A percentile compares a stretch with the other conserved stretches of the same genome.
Conservation (phyloP, 2,329 filamentous ascomycete genomes). For the Trichoderma asperellum region DNA sequence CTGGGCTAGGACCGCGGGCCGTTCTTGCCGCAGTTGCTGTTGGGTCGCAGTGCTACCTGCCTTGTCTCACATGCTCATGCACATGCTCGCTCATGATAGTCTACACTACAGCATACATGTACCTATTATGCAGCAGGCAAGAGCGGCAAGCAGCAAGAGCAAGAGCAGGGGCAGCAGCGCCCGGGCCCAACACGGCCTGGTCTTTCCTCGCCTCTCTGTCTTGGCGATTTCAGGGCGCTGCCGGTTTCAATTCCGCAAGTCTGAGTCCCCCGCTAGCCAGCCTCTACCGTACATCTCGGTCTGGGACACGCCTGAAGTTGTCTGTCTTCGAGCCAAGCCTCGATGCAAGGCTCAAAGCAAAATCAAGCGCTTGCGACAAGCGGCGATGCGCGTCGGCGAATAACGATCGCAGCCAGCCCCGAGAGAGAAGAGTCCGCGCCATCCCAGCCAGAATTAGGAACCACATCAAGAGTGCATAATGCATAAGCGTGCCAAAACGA, state of each 20-base stretch:
- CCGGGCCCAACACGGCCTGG: neutral
- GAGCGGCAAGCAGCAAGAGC: neutral
- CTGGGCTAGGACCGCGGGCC: slow-evolving; percentile 23
- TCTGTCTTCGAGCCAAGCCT: neutral
- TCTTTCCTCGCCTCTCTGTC: neutral
- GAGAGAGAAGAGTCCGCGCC: neutral
- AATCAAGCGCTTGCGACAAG: neutral
- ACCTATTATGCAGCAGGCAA: neutral
- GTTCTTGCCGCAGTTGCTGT: slow-evolving; percentile 19
- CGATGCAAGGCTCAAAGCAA: slow-evolving; percentile 9
- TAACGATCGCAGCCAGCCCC: neutral
- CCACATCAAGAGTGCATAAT: neutral
- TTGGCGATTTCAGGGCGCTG: neutral
- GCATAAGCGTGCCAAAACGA: neutral
- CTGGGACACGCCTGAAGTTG: slow-evolving; percentile 3
- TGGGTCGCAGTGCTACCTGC: neutral
- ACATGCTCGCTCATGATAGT: neutral
- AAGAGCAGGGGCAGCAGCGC: neutral
- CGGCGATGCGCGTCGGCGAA: slow-evolving; percentile 13
- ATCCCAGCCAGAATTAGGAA: neutral
- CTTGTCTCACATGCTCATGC: slow-evolving; percentile 13
- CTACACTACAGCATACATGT: too few species aligned
- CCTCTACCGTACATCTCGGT: neutral
- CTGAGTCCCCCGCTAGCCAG: neutral
- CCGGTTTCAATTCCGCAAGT: neutral